Evolutionary conservation across 768 basidiomycete species (phyloP).

Genomic region (Kwoniella newhampshirensis): DNA sequence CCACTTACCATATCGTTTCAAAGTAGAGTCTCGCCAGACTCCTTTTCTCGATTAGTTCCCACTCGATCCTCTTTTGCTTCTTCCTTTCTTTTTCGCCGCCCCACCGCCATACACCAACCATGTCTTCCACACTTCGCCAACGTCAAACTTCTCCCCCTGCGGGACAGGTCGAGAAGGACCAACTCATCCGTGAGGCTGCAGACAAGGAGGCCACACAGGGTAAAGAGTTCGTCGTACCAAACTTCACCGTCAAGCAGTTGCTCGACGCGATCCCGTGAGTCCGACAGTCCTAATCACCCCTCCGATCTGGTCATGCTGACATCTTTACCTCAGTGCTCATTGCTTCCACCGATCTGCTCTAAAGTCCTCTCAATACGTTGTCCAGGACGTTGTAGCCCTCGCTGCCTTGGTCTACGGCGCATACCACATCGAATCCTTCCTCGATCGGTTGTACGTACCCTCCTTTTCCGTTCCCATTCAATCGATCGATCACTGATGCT

Average conservation of each 20-base stretch:
- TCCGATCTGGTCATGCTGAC: background rate
- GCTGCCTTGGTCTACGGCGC: constrained; percentile 67
- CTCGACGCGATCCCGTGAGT: constrained; percentile 70
- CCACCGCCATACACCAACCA: constrained; percentile 2
- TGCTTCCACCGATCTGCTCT: constrained; percentile 89
- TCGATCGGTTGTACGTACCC: constrained; percentile 49
- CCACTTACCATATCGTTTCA: too few relatives aligned
- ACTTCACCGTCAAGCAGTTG: constrained; percentile 83
- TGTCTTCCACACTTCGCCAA: constrained; percentile 29
- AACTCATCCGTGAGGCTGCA: constrained; percentile 40
- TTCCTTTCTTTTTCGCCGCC: background rate
- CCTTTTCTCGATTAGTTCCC: too few relatives aligned
- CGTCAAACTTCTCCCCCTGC: constrained; percentile 30
- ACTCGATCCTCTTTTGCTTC: background rate
- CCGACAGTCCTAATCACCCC: background rate
- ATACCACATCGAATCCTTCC: constrained; percentile 63
- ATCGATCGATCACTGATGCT: background rate
- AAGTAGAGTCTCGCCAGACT: too few relatives aligned
- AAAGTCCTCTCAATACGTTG: constrained; percentile 71
- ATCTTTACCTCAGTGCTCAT: constrained; percentile 58
- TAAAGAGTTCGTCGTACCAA: constrained; percentile 63
- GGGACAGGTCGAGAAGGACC: constrained; percentile 37
- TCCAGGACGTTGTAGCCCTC: constrained; percentile 75
- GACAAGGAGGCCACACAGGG: constrained; percentile 44
- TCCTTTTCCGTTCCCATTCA: background rate